Evolutionary conservation across 1,139 yeast species (phyloP).

Genomic region (Meyerozyma elateridarum): DNA sequence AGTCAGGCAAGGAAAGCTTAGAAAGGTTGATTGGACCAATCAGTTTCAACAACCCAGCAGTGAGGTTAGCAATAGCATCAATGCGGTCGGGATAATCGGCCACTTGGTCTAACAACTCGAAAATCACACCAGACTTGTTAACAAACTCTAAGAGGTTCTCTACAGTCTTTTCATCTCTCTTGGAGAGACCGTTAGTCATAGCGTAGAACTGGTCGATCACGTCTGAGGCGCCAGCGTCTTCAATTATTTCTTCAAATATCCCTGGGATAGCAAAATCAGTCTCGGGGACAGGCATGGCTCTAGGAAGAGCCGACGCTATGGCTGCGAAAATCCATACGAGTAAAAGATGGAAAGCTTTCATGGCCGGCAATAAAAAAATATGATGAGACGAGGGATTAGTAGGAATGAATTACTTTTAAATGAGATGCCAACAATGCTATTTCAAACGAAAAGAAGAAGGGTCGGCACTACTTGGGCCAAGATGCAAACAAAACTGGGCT

Average conservation of each 20-base stretch:
- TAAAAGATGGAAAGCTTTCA: conserved; percentile 6
- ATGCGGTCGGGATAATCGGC: conserved; percentile 30
- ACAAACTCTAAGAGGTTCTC: conserved; percentile 23
- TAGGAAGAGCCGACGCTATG: conserved; percentile 15
- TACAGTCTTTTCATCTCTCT: conserved; percentile 20
- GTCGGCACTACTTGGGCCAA: conserved; percentile 1
- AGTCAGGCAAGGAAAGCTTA: conserved; percentile 6
- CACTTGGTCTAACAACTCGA: conserved; percentile 31
- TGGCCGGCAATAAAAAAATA: neutral
- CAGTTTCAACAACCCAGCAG: conserved; percentile 16
- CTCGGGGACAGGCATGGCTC: conserved; percentile 17
- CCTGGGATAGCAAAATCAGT: conserved; percentile 14
- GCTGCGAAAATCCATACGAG: conserved; percentile 8
- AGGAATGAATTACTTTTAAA: too few relatives aligned
- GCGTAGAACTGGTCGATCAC: conserved; percentile 4
- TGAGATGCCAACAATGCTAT: neutral
- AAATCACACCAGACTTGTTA: conserved; percentile 35
- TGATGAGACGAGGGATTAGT: too few relatives aligned
- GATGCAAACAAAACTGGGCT: conserved; percentile 1
- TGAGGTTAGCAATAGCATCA: conserved; percentile 26
- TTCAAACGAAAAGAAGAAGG: neutral
- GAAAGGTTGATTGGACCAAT: conserved; percentile 6
- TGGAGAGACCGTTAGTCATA: conserved; percentile 6
- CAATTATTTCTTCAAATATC: conserved; percentile 12
- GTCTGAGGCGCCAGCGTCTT: conserved; percentile 7